phyloP scores from a whole-genome alignment of 306 rosid species.

The Crotalaria pallida region DNA sequence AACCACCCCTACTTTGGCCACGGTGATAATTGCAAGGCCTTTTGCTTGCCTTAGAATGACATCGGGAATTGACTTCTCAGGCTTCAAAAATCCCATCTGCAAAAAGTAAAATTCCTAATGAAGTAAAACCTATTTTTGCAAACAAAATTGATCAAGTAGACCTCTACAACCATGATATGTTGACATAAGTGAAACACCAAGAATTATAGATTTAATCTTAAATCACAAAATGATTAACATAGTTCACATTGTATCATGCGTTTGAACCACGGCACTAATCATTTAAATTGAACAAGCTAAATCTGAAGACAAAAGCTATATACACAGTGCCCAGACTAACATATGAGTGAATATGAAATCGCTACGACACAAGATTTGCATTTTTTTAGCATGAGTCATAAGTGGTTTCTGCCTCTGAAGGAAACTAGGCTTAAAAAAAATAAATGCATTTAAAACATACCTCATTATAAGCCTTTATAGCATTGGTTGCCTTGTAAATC shows the following conservation, averaged over 20 bases:
- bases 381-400: neutral
- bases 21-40: conserved; percentile 93
- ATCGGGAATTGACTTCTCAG: conserved; percentile 85
- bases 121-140: neutral
- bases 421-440: neutral
- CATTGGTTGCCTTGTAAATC: conserved; percentile 83
- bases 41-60: conserved; percentile 78
- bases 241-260: neutral
- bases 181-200: conserved; percentile 3
- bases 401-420: neutral
- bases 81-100: conserved; percentile 62
- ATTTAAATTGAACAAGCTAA: neutral
- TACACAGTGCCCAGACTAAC: neutral
- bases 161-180: neutral
- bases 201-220: neutral
- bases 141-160: neutral
- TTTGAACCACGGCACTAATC: neutral
- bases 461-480: conserved; percentile 62
- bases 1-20: conserved; percentile 79
- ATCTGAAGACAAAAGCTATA: neutral
- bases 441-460: conserved; percentile 25
- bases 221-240: neutral
- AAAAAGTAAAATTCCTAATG: conserved; percentile 15
- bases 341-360: neutral
- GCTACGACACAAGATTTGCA: neutral